Conservation (phyloP, 1,284 basidiomycete species). For the Vanrija humicola region DNA sequence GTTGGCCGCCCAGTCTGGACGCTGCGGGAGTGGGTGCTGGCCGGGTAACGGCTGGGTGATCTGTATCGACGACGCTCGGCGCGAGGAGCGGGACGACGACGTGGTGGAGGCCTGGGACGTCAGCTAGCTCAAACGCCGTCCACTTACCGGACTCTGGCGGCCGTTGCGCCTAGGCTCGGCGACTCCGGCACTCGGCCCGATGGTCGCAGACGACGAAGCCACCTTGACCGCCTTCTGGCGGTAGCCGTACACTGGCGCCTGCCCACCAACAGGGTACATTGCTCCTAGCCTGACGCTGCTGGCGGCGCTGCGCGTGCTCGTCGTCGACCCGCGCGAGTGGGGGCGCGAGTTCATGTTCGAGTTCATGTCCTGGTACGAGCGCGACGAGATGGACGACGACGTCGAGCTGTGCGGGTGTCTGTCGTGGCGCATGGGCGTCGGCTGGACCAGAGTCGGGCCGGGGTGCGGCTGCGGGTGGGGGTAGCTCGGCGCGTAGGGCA, state of each 20-base stretch:
- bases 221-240: slow-evolving; percentile 40
- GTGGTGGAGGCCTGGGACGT: slow-evolving; percentile 28
- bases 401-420: slow-evolving; percentile 38
- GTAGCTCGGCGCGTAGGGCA: slow-evolving; percentile 19
- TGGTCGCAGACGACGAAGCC: slow-evolving; percentile 3
- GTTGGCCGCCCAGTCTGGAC: slow-evolving; percentile 46
- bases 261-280: slow-evolving; percentile 34
- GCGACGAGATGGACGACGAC: slow-evolving; percentile 41
- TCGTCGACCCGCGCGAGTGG: slow-evolving; percentile 44
- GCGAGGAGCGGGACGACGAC: slow-evolving; percentile 42
- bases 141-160: slow-evolving; percentile 43
- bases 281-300: slow-evolving; percentile 41
- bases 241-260: slow-evolving; percentile 21
- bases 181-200: slow-evolving; percentile 1
- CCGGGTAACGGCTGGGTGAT: slow-evolving; percentile 28
- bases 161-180: slow-evolving; percentile 21
- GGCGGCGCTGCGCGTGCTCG: slow-evolving; percentile 39
- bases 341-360: slow-evolving; percentile 41
- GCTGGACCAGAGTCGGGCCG: slow-evolving; percentile 25
- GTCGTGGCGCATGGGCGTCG: slow-evolving; percentile 34
- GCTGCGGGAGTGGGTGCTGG: slow-evolving; percentile 42
- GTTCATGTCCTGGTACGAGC: slow-evolving; percentile 38
- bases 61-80: slow-evolving; percentile 32
- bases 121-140: not conserved
- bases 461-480: slow-evolving; percentile 8